A percentile compares a stretch with the other conserved stretches of the same genome.
These are phyloP conservation scores for Quercus rubra DNA, from an alignment of 306 rosid genomes.

Conservation along the genomic window DNA sequence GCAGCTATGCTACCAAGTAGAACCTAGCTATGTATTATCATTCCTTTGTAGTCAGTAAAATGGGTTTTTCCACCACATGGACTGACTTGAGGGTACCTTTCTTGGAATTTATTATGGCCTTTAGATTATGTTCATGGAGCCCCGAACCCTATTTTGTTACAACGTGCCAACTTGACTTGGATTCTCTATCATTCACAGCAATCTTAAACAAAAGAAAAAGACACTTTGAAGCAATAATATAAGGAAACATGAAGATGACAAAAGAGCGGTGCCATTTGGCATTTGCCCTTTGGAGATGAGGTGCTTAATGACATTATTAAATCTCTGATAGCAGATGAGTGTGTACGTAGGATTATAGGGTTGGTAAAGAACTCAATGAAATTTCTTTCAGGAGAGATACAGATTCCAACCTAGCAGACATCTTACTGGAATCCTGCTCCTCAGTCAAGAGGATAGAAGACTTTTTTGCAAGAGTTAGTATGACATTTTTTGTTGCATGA, in stretches of 20 bases:
- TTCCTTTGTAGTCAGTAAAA: neutral
- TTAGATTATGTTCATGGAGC: conserved; percentile 44
- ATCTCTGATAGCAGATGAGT: neutral
- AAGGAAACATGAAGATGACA: conserved; percentile 24
- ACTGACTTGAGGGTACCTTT: neutral
- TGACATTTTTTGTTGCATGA: neutral
- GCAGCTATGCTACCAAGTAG: neutral
- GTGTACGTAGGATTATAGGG: neutral
- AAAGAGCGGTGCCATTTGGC: conserved; percentile 1
- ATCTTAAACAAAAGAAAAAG: too few relatives aligned
- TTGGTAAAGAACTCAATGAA: neutral
- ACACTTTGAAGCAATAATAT: neutral
- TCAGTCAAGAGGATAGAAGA: neutral
- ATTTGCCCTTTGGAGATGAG: neutral
- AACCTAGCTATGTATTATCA: neutral
- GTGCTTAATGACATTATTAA: conserved; percentile 2
- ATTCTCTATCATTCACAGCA: neutral
- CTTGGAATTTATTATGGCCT: conserved; percentile 9
- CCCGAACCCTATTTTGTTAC: conserved; percentile 50
- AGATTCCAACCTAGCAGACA: neutral
- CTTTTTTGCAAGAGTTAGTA: neutral
- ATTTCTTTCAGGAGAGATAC: neutral
- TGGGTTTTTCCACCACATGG: neutral
- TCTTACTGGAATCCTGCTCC: conserved; percentile 15
- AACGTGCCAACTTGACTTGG: conserved; percentile 4